Conservation (phyloP, 305 asterid species). For the Vinca major region DNA sequence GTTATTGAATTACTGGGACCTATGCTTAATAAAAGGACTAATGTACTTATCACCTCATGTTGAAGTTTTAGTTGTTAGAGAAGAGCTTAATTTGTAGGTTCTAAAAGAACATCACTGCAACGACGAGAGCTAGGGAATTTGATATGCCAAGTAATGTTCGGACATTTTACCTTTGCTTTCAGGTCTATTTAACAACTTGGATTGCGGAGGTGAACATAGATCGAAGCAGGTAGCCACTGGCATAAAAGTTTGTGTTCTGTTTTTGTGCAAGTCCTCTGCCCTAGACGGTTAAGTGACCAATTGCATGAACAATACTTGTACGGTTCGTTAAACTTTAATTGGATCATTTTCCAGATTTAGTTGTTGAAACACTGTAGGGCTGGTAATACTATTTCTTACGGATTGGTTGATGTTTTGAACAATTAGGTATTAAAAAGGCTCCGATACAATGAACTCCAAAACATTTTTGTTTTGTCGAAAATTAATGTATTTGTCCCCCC, state of each 20-base stretch:
- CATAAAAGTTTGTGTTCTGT: background rate
- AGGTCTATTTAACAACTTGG: conserved; percentile 73
- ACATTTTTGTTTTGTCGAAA: background rate
- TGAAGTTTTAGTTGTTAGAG: background rate
- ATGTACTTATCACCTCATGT: background rate
- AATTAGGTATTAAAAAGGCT: background rate
- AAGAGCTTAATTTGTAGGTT: background rate
- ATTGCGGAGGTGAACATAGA: conserved; percentile 63
- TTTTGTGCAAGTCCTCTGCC: background rate
- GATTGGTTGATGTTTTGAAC: background rate
- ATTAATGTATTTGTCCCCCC: background rate
- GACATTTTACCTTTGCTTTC: conserved; percentile 1
- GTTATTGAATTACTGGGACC: background rate
- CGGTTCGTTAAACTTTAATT: background rate
- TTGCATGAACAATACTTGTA: background rate
- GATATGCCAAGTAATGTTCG: background rate
- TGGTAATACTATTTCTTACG: background rate
- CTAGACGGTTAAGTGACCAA: background rate
- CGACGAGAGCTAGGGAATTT: background rate
- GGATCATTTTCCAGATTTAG: background rate
- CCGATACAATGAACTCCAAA: background rate
- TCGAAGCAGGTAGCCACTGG: conserved; percentile 37
- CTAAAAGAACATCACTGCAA: background rate
- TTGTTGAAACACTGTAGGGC: too few relatives aligned
- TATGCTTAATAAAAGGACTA: background rate